Conservation (phyloP, 2,329 filamentous ascomycete genomes). For the Microdochium paspali region DNA sequence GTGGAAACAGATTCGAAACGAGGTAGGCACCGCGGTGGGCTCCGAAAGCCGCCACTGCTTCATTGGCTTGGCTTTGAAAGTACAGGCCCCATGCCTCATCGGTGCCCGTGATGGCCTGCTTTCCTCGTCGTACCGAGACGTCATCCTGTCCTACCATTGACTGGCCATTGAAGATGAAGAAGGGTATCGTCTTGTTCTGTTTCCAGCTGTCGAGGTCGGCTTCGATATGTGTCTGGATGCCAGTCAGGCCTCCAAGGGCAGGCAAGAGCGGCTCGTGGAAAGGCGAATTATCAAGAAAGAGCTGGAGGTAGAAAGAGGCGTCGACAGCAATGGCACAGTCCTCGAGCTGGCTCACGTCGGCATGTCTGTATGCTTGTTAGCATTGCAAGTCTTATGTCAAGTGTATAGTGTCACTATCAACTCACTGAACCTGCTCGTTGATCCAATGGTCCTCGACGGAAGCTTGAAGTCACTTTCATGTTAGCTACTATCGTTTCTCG, state of each 20-base stretch:
- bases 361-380: slow-evolving; percentile 30
- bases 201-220: slow-evolving; percentile 67
- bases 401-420: background rate
- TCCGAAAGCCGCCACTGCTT: slow-evolving; percentile 81
- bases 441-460: slow-evolving; percentile 30
- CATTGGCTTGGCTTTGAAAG: slow-evolving; percentile 66
- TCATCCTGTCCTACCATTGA: slow-evolving; percentile 69
- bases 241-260: slow-evolving; percentile 81
- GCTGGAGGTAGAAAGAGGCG: slow-evolving; percentile 79
- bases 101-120: slow-evolving; percentile 59
- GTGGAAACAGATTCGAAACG: slow-evolving; percentile 63
- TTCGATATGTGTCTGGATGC: slow-evolving; percentile 66
- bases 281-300: slow-evolving; percentile 60
- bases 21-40: slow-evolving; percentile 61
- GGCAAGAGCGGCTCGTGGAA: slow-evolving; percentile 81
- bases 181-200: slow-evolving; percentile 59
- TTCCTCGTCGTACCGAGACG: slow-evolving; percentile 52
- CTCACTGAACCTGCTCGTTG: slow-evolving; percentile 23
- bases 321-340: slow-evolving; percentile 75
- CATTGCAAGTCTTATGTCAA: background rate
- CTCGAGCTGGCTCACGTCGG: slow-evolving; percentile 61
- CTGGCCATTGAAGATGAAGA: slow-evolving; percentile 90
- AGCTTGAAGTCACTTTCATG: slow-evolving; percentile 13
- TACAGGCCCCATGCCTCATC: slow-evolving; percentile 82
- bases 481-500: no score